Conservation (phyloP, 441 rosid genomes). For the Arabidopsis lyrata region DNA sequence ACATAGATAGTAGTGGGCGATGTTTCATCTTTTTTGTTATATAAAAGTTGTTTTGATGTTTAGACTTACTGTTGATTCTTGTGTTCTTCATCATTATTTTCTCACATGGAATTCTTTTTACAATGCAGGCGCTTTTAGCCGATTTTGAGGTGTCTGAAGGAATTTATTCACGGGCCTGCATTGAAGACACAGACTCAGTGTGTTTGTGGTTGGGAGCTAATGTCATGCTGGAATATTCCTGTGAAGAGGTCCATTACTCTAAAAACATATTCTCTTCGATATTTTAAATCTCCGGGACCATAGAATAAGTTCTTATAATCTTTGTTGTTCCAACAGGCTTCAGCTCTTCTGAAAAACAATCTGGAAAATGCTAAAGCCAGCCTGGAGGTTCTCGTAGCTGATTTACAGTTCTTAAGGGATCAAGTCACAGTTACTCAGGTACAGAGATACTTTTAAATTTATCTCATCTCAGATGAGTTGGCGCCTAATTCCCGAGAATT, state of each 20-base stretch:
- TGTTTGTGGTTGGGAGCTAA: slow-evolving; percentile 96
- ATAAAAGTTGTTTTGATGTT: slow-evolving; percentile 20
- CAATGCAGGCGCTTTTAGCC: slow-evolving; percentile 63
- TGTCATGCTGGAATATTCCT: slow-evolving; percentile 95
- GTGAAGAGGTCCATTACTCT: slow-evolving; percentile 68
- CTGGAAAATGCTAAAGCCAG: slow-evolving; percentile 95
- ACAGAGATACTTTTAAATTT: slow-evolving; percentile 7
- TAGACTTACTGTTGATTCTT: slow-evolving; percentile 24
- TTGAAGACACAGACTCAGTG: slow-evolving; percentile 75
- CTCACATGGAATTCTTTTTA: slow-evolving; percentile 18
- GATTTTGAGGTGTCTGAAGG: slow-evolving; percentile 96
- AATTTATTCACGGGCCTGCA: slow-evolving; percentile 77
- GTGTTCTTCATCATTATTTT: background rate
- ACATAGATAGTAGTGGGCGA: slow-evolving; percentile 19
- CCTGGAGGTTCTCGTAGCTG: slow-evolving; percentile 86
- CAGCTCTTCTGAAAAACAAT: slow-evolving; percentile 77
- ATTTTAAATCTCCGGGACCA: slow-evolving; percentile 29
- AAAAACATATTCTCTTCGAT: slow-evolving; percentile 21
- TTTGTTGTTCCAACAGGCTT: slow-evolving; percentile 61
- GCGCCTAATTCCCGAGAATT: background rate
- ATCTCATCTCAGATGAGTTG: background rate
- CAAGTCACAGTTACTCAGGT: slow-evolving; percentile 98
- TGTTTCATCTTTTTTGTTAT: slow-evolving; percentile 16
- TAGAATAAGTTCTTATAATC: slow-evolving; percentile 40
- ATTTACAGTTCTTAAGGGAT: slow-evolving; percentile 93